Evolutionary conservation across 371 early-diverging fungal species (phyloP), one percentile per base, ranked within the genome.

Genomic region (Mucor irregularis): DNA sequence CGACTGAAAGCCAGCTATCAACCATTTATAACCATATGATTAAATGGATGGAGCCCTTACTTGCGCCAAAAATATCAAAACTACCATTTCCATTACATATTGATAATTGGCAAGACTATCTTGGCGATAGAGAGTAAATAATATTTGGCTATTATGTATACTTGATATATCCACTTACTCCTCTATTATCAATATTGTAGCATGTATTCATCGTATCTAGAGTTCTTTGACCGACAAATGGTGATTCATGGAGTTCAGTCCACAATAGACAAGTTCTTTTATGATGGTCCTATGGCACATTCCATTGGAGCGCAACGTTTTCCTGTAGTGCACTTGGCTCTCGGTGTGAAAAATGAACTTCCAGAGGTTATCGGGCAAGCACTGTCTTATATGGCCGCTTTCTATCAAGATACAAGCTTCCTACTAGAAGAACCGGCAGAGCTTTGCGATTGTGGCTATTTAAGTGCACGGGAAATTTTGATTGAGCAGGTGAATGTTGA

Each of bases 291-390:
- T 13, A 37, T 71, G 31, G 29, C 39, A 0, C 52, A 30, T 0
- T 69, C 73, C 6, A 56, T 73, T 19, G 67, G 67, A 2, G 52
- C 67, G 0, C 33, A 52, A 2, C 40, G 53, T 30, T 24, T 42
- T 1, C 69, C 73, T 1, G 25, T 73, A 1, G 62, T 64, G 29
- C 73, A 73, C 33, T 34, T 69, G 29, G 58, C 62, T 2, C 64
- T 69, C 26, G 73, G 73, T 16, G 10, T 73, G 5, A 56, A 69
- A 51, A 51, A 67, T 28, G 56, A 47, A 1, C 21, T 66, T 35
- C 44, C 58, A 2, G 22, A 46, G 28, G 33, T 73, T 14, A 66
- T 73, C 13, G 28, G 49, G 0, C 67, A 73, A 40, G 70, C 57
- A 6, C 31, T 73, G n/a, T 69, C 73, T 39, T 64, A 66, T 56